Percentiles rank a stretch among this genome's conserved stretches.
Conservation (phyloP, 257 asterid species). For the Solanum arcanum region DNA sequence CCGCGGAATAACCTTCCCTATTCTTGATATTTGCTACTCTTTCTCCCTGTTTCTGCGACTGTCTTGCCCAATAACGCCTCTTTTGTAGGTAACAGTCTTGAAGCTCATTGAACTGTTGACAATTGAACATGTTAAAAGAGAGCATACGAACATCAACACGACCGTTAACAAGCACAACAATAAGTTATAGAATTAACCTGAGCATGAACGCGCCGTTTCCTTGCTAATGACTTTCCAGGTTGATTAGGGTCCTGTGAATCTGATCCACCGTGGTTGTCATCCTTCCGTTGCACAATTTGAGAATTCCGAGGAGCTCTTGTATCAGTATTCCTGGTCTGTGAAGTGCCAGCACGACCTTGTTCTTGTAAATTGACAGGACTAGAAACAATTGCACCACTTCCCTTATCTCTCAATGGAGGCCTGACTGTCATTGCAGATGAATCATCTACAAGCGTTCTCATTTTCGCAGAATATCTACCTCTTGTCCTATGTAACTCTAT, state of each 20-base stretch:
- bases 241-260: slow-evolving; percentile 47
- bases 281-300: slow-evolving; percentile 35
- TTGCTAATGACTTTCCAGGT: slow-evolving; percentile 48
- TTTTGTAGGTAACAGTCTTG: slow-evolving; percentile 82
- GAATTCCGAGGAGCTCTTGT: slow-evolving; percentile 35
- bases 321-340: slow-evolving; percentile 35
- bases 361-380: slow-evolving; percentile 31
- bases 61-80: slow-evolving; percentile 44
- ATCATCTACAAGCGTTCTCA: slow-evolving; percentile 39
- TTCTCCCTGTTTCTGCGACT: slow-evolving; percentile 31
- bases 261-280: slow-evolving; percentile 32
- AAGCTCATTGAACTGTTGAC: slow-evolving; percentile 58
- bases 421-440: slow-evolving; percentile 31
- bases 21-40: slow-evolving; percentile 16
- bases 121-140: neutral
- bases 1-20: slow-evolving; percentile 48
- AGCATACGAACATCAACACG: neutral
- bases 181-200: slow-evolving; percentile 37
- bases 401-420: slow-evolving; percentile 42
- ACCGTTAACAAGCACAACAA: neutral
- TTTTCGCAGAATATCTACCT: slow-evolving; percentile 50
- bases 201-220: slow-evolving; percentile 65
- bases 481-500: slow-evolving; percentile 56
- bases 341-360: slow-evolving; percentile 20
- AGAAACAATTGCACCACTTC: slow-evolving; percentile 15